Conservation (phyloP, 225 moss, liverwort and hornwort genomes). For the Takakia lepidozioides region DNA sequence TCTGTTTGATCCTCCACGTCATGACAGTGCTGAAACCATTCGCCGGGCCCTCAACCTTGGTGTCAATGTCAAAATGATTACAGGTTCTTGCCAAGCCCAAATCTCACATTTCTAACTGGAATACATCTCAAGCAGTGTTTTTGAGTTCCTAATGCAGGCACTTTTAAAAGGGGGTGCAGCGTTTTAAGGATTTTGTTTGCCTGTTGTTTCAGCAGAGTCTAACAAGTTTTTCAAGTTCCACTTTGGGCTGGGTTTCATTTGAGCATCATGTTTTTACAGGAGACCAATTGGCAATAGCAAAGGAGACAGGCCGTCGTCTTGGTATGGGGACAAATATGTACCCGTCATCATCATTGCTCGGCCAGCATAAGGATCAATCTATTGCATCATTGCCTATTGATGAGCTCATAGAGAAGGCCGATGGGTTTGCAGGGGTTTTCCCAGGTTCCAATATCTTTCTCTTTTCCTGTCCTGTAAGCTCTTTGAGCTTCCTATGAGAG, state of each 20-base stretch:
- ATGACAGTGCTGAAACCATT: constrained; percentile 78
- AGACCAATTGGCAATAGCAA: constrained; percentile 69
- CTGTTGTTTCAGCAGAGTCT: too few relatives aligned
- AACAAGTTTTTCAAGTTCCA: too few relatives aligned
- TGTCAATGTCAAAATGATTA: constrained; percentile 81
- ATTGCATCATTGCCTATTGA: constrained; percentile 49
- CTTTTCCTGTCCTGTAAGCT: too few relatives aligned
- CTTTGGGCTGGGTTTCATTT: too few relatives aligned
- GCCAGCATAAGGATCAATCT: constrained; percentile 27
- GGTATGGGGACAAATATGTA: constrained; percentile 87
- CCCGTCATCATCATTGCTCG: constrained; percentile 63
- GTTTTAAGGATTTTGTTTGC: too few relatives aligned
- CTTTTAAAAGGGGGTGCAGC: too few relatives aligned
- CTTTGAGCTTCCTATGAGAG: too few relatives aligned
- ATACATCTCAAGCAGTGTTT: too few relatives aligned
- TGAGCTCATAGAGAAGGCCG: constrained; percentile 75
- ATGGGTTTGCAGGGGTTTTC: constrained; percentile 85
- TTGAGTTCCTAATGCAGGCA: too few relatives aligned
- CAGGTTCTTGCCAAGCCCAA: too few relatives aligned
- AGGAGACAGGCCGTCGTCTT: constrained; percentile 68
- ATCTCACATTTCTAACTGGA: too few relatives aligned
- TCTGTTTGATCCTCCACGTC: constrained; percentile 71
- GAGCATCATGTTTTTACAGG: constrained; percentile 17
- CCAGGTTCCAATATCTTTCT: constrained; percentile 37
- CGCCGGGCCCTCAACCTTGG: constrained; percentile 61